Evolutionary conservation across 371 early-diverging fungal genomes (phyloP), one percentile per base, ranked within the genome.

Genomic region (Circinella minor): DNA sequence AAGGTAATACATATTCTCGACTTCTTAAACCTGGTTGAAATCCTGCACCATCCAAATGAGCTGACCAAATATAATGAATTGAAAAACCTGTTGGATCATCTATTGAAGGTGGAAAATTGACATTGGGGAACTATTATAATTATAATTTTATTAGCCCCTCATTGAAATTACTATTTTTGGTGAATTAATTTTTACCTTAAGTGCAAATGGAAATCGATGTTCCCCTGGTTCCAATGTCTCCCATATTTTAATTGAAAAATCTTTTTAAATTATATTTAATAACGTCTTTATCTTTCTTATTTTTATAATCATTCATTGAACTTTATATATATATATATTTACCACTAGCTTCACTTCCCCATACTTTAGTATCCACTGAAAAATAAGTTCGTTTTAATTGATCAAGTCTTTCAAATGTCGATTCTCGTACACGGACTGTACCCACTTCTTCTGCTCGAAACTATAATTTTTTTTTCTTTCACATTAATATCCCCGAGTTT

Each of bases 401-500:
- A 59, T 83, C 67, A 34, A 63, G 54, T 57, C 70, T 65, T 73
- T 61, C 72, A 63, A 36, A 67, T 43, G 43, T 55, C 55, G 67
- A 69, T 38, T 70, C 77, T 57, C 68, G 75, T 46, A 67, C 70
- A 68, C 54, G 68, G 11, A 79, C 80, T 0, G 72, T 68, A 3
- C 79, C 83, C 15, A 78, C 55, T 60, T 83, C 83, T 63, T 80
- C 83, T 4, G 80, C 83, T 10, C 83, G 80, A 73, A 83, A 80
- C 83, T 83, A 51, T 57, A 34, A 34, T 34, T 27, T 59, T 36
- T n/a, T 10, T 37, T 11, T 27, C 36, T 17, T 27, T 27, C 27
- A 27, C 27, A 61, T 55, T 11, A 36, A 55, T 46, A 69, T 36
- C 57, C 57, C n/a, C 7, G 27, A 27, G 27, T 27, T 36, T 65